Percentiles rank a stretch among this genome's conserved stretches.
These are phyloP conservation scores for Usnea hakonensis DNA, from an alignment of 495 filamentous ascomycete species.

Conservation along the genomic window DNA sequence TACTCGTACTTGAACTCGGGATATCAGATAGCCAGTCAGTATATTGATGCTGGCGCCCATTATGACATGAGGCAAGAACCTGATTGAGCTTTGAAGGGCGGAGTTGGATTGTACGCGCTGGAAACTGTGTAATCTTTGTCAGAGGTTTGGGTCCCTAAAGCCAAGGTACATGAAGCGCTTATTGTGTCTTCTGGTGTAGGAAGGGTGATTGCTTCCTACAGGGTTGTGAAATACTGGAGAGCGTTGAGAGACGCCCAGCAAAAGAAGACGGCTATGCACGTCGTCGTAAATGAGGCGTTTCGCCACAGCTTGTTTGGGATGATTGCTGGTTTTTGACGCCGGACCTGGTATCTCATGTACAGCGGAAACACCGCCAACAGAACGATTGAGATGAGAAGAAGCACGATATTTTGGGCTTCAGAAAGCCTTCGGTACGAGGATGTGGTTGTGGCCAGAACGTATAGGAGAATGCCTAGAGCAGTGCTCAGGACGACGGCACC, in stretches of 20 bases:
- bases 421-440: constrained; percentile 23
- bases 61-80: constrained; percentile 27
- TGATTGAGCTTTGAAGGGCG: constrained; percentile 34
- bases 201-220: constrained; percentile 31
- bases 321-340: background rate
- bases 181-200: background rate
- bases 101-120: constrained; percentile 41
- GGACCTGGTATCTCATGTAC: background rate
- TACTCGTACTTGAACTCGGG: constrained; percentile 20
- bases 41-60: constrained; percentile 25
- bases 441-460: constrained; percentile 36
- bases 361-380: constrained; percentile 41
- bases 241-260: constrained; percentile 45
- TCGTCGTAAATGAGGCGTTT: constrained; percentile 39
- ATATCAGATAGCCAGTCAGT: constrained; percentile 21
- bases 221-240: constrained; percentile 41
- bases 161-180: too few relatives aligned
- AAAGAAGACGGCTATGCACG: constrained; percentile 47
- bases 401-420: constrained; percentile 24
- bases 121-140: constrained; percentile 27
- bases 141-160: background rate
- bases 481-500: constrained; percentile 33
- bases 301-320: constrained; percentile 44
- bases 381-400: constrained; percentile 35
- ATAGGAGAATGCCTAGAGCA: constrained; percentile 35